Conservation (phyloP, 306 rosid genomes). For the Leucaena leucocephala region DNA sequence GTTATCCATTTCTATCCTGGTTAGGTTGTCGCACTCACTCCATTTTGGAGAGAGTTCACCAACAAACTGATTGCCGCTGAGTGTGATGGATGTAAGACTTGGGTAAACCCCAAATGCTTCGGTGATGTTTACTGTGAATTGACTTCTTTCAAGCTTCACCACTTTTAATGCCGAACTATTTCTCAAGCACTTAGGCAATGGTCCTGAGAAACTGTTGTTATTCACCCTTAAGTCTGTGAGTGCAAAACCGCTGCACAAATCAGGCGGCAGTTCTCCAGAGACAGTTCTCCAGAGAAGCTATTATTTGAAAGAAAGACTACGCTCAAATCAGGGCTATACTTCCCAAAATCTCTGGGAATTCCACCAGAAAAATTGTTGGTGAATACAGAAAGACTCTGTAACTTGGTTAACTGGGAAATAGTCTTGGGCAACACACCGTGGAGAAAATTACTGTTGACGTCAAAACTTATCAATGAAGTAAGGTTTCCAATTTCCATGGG, state of each 20-base stretch:
- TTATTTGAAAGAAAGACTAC: slow-evolving; percentile 53
- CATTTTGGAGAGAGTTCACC: slow-evolving; percentile 62
- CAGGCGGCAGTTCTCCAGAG: slow-evolving; percentile 67
- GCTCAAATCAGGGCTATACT: slow-evolving; percentile 44
- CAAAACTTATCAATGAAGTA: slow-evolving; percentile 43
- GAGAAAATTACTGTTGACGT: slow-evolving; percentile 47
- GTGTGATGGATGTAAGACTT: slow-evolving; percentile 37
- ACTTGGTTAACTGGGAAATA: slow-evolving; percentile 37
- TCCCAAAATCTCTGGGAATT: slow-evolving; percentile 63
- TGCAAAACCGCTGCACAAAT: slow-evolving; percentile 46
- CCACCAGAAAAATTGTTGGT: slow-evolving; percentile 55
- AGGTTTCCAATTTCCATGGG: slow-evolving; percentile 65
- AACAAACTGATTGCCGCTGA: slow-evolving; percentile 47
- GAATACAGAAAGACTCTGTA: slow-evolving; percentile 49
- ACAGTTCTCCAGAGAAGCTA: slow-evolving; percentile 67
- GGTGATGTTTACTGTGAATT: slow-evolving; percentile 62
- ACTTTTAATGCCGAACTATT: slow-evolving; percentile 45
- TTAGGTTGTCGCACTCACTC: slow-evolving; percentile 53
- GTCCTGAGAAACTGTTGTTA: slow-evolving; percentile 56
- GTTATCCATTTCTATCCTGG: slow-evolving; percentile 42
- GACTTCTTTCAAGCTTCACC: slow-evolving; percentile 60
- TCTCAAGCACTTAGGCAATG: slow-evolving; percentile 64
- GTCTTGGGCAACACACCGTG: slow-evolving; percentile 57
- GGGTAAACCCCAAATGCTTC: slow-evolving; percentile 45
- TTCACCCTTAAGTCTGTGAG: slow-evolving; percentile 38